phyloP scores from a whole-genome alignment of 148 eudicot genomes.

The Rhododendron ferrugineum region DNA sequence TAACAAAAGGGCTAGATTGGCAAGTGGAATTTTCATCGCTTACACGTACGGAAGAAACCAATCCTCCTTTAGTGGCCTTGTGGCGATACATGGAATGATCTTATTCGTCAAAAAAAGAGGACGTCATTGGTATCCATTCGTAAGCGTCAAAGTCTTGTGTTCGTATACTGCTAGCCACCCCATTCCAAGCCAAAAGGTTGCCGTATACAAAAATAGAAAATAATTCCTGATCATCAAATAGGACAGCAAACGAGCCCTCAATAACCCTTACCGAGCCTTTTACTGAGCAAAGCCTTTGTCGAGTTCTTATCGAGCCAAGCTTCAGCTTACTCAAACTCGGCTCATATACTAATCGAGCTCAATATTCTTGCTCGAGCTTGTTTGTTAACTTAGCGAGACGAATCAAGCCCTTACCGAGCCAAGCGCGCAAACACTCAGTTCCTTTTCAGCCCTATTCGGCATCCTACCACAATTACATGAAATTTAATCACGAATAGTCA shows the following conservation, averaged over 20 bases:
- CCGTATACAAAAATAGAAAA: background rate
- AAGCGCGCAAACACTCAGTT: too few relatives aligned
- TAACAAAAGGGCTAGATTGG: too few relatives aligned
- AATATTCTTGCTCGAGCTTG: background rate
- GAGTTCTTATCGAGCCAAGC: background rate
- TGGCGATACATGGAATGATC: too few relatives aligned
- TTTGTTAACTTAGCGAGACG: background rate
- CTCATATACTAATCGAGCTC: too few relatives aligned
- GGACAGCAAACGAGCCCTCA: background rate
- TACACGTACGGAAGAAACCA: too few relatives aligned
- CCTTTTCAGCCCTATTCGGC: too few relatives aligned
- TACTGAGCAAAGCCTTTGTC: background rate
- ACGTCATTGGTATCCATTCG: too few relatives aligned
- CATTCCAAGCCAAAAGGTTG: background rate
- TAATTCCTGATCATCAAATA: background rate
- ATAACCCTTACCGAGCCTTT: background rate
- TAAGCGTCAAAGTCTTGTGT: background rate
- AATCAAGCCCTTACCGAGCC: background rate
- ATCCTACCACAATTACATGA: too few relatives aligned
- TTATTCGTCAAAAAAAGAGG: too few relatives aligned
- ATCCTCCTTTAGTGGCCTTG: too few relatives aligned
- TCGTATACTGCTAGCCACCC: background rate
- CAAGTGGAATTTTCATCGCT: too few relatives aligned
- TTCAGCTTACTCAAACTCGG: background rate
- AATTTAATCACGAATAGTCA: background rate